A percentile compares a stretch with the other conserved stretches of the same genome.
These are phyloP conservation scores for Colletotrichum higginsianum DNA, from an alignment of 2,329 filamentous ascomycete species.

Conservation along the genomic window DNA sequence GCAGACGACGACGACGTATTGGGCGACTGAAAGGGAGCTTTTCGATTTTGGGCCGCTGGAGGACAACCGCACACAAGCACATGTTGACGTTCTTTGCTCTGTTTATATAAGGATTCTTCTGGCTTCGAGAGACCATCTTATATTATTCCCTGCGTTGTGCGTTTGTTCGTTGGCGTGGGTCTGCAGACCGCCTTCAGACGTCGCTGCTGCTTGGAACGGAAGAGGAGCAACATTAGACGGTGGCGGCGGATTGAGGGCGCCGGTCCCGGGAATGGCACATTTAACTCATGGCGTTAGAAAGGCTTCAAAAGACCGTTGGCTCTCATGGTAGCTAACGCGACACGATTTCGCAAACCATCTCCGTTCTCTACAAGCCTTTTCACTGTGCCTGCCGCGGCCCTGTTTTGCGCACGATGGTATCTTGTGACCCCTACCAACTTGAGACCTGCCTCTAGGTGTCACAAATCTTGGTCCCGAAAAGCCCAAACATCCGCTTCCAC, in stretches of 20 bases:
- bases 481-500: slow-evolving; percentile 75
- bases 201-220: background rate
- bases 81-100: slow-evolving; percentile 27
- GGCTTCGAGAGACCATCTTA: background rate
- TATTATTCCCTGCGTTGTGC: background rate
- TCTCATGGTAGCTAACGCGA: slow-evolving; percentile 31
- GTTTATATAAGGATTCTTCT: slow-evolving; percentile 4
- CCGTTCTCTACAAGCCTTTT: background rate
- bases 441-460: background rate
- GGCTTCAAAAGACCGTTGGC: slow-evolving; percentile 33
- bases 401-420: background rate
- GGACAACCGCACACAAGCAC: slow-evolving; percentile 3
- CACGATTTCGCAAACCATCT: slow-evolving; percentile 6
- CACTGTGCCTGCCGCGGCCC: background rate
- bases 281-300: slow-evolving; percentile 34
- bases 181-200: background rate
- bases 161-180: background rate
- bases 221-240: slow-evolving; percentile 11
- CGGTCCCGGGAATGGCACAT: slow-evolving; percentile 4
- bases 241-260: slow-evolving; percentile 31
- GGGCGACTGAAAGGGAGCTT: slow-evolving; percentile 54
- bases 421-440: background rate
- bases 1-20: slow-evolving; percentile 54
- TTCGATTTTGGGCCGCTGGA: background rate
- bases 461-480: slow-evolving; percentile 76